Evolutionary conservation across 2,329 filamentous ascomycete genomes (phyloP).

Genomic region (Colletotrichum sp.): DNA sequence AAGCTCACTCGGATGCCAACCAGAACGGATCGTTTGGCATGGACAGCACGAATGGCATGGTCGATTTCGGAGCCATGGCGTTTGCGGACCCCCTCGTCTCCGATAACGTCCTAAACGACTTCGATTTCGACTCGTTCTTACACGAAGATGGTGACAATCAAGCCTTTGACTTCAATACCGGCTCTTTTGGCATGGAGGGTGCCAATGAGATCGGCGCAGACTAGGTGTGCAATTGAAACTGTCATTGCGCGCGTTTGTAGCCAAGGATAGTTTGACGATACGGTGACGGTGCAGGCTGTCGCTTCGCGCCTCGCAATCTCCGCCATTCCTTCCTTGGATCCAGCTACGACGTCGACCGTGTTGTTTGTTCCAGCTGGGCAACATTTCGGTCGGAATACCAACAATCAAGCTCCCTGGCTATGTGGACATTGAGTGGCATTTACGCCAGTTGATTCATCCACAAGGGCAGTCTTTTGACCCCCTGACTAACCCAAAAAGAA

Average conservation of each 20-base stretch:
- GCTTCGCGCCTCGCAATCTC: background rate
- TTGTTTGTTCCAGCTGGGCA: background rate
- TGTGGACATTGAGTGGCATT: background rate
- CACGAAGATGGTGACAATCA: constrained; percentile 56
- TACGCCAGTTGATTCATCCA: background rate
- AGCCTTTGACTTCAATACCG: constrained; percentile 60
- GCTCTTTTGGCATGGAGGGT: constrained; percentile 59
- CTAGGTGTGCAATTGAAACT: constrained; percentile 31
- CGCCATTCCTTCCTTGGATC: background rate
- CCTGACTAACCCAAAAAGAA: background rate
- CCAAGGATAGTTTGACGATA: background rate
- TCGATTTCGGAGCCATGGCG: constrained; percentile 55
- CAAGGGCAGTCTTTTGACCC: background rate
- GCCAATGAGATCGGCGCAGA: constrained; percentile 62
- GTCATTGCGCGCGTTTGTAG: background rate
- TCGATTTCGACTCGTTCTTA: constrained; percentile 72
- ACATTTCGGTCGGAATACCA: background rate
- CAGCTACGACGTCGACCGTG: background rate
- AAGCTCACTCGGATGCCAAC: constrained; percentile 50
- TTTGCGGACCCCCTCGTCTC: constrained; percentile 60
- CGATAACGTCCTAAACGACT: constrained; percentile 66
- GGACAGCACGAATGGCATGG: constrained; percentile 47
- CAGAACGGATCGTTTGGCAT: constrained; percentile 49
- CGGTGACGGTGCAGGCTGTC: background rate
- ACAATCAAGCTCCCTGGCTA: background rate